A percentile compares a stretch with the other conserved stretches of the same genome.
These are phyloP conservation scores for Tremella mesenterica DNA, from an alignment of 768 basidiomycete species.

Conservation along the genomic window DNA sequence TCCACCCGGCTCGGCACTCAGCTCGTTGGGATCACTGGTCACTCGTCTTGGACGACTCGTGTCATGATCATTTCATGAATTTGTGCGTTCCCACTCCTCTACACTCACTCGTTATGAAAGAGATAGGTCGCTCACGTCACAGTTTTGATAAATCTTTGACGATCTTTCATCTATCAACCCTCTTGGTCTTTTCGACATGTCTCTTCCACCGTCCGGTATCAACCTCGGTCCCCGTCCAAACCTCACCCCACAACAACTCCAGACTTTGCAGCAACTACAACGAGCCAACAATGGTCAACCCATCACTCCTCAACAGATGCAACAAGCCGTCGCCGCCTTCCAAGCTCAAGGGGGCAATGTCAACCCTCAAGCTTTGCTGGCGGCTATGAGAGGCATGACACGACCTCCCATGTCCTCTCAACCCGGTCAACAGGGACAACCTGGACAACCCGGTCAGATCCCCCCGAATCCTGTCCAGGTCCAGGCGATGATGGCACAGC, in stretches of 20 bases:
- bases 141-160: too few relatives aligned
- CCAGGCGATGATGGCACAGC: neutral
- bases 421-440: slow-evolving; percentile 1
- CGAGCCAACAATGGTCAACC: slow-evolving; percentile 13
- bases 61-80: too few relatives aligned
- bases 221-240: neutral
- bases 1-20: too few relatives aligned
- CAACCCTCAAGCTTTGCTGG: slow-evolving; percentile 8
- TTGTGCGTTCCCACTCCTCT: too few relatives aligned
- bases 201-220: slow-evolving; percentile 3
- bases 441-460: neutral
- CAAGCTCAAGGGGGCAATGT: slow-evolving; percentile 12
- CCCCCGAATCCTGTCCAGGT: slow-evolving; percentile 2
- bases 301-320: slow-evolving; percentile 22
- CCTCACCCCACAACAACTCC: slow-evolving; percentile 19
- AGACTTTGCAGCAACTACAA: slow-evolving; percentile 23
- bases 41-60: too few relatives aligned
- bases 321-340: slow-evolving; percentile 16
- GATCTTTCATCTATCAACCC: neutral
- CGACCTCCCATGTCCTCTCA: neutral
- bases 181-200: neutral
- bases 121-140: too few relatives aligned
- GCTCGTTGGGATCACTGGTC: too few relatives aligned
- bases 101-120: too few relatives aligned
- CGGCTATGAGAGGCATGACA: slow-evolving; percentile 11